phyloP scores from a whole-genome alignment of 2,329 filamentous ascomycete species.

The Diaporthe aspalathi region DNA sequence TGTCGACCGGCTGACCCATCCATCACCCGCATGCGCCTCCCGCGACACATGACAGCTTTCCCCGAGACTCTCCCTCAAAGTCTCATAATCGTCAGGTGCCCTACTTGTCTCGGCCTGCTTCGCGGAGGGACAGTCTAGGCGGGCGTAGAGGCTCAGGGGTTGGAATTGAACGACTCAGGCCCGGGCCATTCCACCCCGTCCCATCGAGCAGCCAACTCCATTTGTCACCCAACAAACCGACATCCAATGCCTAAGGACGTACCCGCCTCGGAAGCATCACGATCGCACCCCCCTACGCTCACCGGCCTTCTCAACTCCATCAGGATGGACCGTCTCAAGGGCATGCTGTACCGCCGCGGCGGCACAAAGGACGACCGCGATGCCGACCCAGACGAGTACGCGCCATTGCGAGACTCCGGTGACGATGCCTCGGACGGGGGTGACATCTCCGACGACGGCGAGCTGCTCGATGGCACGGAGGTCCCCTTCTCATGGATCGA shows the following conservation, averaged over 20 bases:
- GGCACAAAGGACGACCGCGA: constrained; percentile 46
- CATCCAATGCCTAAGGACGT: constrained; percentile 21
- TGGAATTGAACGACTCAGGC: constrained; percentile 1
- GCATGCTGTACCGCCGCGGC: constrained; percentile 38
- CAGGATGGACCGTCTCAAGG: constrained; percentile 37
- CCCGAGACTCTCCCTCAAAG: neutral
- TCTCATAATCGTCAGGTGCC: neutral
- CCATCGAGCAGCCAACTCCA: constrained; percentile 2
- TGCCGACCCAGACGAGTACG: constrained; percentile 38
- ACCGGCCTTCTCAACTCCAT: constrained; percentile 14
- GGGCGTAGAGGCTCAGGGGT: neutral
- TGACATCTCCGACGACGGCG: constrained; percentile 45
- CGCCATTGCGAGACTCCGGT: constrained; percentile 46
- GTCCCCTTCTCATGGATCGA: constrained; percentile 83
- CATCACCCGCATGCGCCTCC: neutral
- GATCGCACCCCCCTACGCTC: neutral
- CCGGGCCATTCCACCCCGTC: neutral
- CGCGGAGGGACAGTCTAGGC: neutral
- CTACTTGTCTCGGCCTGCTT: neutral
- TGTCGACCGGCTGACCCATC: neutral
- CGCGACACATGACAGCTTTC: constrained; percentile 14
- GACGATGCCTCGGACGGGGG: constrained; percentile 38
- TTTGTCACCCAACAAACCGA: neutral
- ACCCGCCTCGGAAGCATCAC: constrained; percentile 6
- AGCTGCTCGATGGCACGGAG: constrained; percentile 47